Conservation (phyloP, 2,329 filamentous ascomycete species). For the Fusarium nygamai region DNA sequence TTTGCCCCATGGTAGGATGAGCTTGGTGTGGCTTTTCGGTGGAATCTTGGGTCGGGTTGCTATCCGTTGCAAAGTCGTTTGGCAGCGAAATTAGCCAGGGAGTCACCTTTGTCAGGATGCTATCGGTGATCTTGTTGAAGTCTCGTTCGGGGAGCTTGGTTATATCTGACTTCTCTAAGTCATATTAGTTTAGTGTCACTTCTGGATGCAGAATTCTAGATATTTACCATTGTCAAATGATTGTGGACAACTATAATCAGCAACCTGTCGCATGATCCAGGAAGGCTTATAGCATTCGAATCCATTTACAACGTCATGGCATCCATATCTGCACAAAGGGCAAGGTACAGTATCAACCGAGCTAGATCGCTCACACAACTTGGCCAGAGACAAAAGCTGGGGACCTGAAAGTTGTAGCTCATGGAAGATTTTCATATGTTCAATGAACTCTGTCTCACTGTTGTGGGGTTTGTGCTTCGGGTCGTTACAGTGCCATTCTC, state of each 20-base stretch:
- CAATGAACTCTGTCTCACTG: not conserved
- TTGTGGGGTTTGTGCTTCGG: not conserved
- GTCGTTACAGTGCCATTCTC: not conserved
- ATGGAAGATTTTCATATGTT: not conserved
- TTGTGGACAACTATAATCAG: not conserved
- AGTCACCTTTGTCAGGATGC: not conserved
- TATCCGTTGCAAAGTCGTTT: not conserved
- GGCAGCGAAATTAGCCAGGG: not conserved
- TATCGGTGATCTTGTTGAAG: not conserved
- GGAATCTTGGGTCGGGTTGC: too few relatives aligned
- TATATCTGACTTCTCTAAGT: not conserved
- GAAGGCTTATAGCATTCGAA: not conserved
- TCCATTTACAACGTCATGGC: not conserved
- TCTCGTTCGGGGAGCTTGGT: not conserved
- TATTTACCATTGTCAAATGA: not conserved
- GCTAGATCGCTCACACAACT: not conserved
- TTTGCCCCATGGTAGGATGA: not conserved
- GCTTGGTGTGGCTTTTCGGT: rapidly evolving
- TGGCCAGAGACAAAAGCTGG: not conserved
- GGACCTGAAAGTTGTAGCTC: not conserved
- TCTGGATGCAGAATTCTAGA: rapidly evolving
- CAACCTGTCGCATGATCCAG: not conserved
- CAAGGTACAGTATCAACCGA: not conserved
- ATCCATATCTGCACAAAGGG: not conserved
- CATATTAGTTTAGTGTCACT: not conserved